These are phyloP conservation scores for Pseudozyma hubeiensis DNA, from an alignment of 1,284 basidiomycete species.

Conservation along the genomic window DNA sequence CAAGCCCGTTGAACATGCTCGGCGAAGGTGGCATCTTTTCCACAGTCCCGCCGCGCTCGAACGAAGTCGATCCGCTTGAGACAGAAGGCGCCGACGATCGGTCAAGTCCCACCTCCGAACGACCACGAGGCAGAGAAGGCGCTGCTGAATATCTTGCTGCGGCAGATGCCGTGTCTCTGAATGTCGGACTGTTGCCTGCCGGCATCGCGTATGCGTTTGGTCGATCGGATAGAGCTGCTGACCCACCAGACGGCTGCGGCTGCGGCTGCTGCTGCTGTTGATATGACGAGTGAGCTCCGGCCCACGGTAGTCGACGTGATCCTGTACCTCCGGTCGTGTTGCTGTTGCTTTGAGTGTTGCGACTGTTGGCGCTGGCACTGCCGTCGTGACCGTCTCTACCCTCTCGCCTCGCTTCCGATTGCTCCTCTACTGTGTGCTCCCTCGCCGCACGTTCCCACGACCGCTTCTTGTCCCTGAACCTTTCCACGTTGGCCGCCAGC, in stretches of 20 bases:
- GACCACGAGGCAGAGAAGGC: slow-evolving; percentile 21
- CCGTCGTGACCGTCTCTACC: background rate
- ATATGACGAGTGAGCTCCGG: slow-evolving; percentile 6
- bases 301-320: slow-evolving; percentile 17
- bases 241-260: background rate
- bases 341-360: background rate
- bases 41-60: slow-evolving; percentile 21
- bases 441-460: slow-evolving; percentile 6
- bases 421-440: slow-evolving; percentile 8
- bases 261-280: slow-evolving; percentile 13
- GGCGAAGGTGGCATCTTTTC: slow-evolving; percentile 9
- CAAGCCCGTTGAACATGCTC: slow-evolving; percentile 1
- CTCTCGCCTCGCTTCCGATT: slow-evolving; percentile 4
- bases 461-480: background rate
- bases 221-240: slow-evolving; percentile 4
- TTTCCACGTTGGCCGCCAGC: slow-evolving; percentile 13
- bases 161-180: slow-evolving; percentile 25
- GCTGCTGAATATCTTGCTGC: slow-evolving; percentile 24
- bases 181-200: slow-evolving; percentile 18
- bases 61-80: slow-evolving; percentile 16
- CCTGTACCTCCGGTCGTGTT: background rate
- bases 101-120: slow-evolving; percentile 19
- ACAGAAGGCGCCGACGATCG: slow-evolving; percentile 1
- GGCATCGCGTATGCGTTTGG: background rate
- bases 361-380: background rate